phyloP scores from a whole-genome alignment of 768 basidiomycete species.

The Pulveroboletus sp. region DNA sequence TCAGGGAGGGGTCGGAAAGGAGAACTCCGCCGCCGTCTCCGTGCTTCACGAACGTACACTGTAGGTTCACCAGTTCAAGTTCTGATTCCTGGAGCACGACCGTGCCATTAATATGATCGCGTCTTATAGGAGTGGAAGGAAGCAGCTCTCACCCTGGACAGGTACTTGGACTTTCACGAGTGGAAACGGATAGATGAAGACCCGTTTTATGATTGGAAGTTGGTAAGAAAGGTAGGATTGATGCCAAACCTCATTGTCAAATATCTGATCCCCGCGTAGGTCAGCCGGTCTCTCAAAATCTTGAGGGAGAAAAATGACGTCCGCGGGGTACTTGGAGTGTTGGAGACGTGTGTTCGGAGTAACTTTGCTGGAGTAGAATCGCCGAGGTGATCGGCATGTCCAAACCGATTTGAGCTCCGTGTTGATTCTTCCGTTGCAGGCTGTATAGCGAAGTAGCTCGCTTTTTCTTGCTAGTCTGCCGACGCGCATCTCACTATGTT shows the following conservation, averaged over 20 bases:
- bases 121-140: conserved; percentile 75
- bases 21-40: conserved; percentile 65
- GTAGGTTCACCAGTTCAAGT: conserved; percentile 32
- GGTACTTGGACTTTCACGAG: conserved; percentile 76
- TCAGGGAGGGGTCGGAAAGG: conserved; percentile 86
- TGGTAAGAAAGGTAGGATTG: conserved; percentile 65
- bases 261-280: conserved; percentile 37
- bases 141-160: conserved; percentile 73
- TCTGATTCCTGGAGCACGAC: neutral
- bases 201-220: conserved; percentile 85
- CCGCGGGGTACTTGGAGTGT: conserved; percentile 80
- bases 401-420: neutral
- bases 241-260: neutral
- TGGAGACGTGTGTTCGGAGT: conserved; percentile 85
- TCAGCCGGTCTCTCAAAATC: conserved; percentile 66
- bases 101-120: neutral
- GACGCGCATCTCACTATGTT: conserved; percentile 12
- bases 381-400: conserved; percentile 44
- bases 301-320: conserved; percentile 77
- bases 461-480: neutral
- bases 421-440: conserved; percentile 36
- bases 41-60: conserved; percentile 71
- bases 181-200: conserved; percentile 92
- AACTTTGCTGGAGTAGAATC: conserved; percentile 96
- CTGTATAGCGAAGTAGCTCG: conserved; percentile 77